Evolutionary conservation across 2,329 filamentous ascomycete species (phyloP), one percentile per base, ranked within the genome.

Genomic region (Diaporthe vexans): DNA sequence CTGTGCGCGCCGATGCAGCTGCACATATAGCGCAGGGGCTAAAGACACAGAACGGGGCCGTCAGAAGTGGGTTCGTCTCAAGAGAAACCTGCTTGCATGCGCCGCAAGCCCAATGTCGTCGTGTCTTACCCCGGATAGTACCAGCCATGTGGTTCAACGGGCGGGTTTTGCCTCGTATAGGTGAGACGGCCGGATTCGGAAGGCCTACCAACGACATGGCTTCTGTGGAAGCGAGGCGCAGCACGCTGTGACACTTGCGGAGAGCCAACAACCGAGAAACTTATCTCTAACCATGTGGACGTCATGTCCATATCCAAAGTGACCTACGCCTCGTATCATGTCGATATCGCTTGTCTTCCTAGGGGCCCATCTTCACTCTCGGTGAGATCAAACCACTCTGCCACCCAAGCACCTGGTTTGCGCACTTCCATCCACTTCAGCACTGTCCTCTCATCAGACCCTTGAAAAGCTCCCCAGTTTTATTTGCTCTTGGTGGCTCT

Each of bases 51-150:
- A 58, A 59, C 61, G 54, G 40, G 56, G 19, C 40, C 29, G 26
- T 33, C 69, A 40, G n/a, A 54, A 54, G 63, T 68, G 63, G 63
- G 8, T 54, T 68, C 48, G 63, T 68, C 48, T 68, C 46, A 54
- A 68, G 48, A n/a, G 29, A 54, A 68, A 54, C 63, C 63, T 68
- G 63, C 48, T 68, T 29, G 48, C 48, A 26, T 54, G 33, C 48
- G 63, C 24, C 29, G 46, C 52, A 35, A 26, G 21, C 46, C 63
- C 48, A 68, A 21, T 21, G 63, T 40, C 9, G 48, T 68, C 48
- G 29, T 51, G 63, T 68, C 48, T 68, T 68, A 68, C 63, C 63
- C 63, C 63, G 15, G 63, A 68, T 68, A n/a, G 63, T 68, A 37
- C 63, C 63, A 40, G 33, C 63, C 63, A 40, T 68, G 15, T 54